These are phyloP conservation scores for Penicillium roqueforti DNA, from an alignment of 495 filamentous ascomycete genomes.

Conservation along the genomic window DNA sequence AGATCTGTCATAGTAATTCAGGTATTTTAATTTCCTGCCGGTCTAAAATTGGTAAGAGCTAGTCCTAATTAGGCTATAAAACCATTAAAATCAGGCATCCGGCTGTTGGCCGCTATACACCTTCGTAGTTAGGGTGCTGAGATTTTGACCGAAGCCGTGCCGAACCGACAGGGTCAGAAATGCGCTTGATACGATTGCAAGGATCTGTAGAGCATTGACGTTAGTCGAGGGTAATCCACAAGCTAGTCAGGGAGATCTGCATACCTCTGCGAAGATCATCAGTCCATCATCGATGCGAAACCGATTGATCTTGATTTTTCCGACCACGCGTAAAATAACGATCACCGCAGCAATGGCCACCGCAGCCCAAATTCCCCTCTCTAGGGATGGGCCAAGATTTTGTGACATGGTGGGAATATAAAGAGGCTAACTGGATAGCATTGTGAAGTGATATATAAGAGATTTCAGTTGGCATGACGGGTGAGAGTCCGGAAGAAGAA, in stretches of 20 bases:
- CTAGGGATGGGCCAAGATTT: conserved; percentile 22
- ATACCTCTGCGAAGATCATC: conserved; percentile 37
- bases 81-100: too few relatives aligned
- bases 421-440: not conserved
- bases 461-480: not conserved
- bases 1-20: too few relatives aligned
- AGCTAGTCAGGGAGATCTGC: not conserved
- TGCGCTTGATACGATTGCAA: conserved; percentile 26
- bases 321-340: conserved; percentile 30
- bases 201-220: conserved; percentile 13
- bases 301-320: conserved; percentile 35
- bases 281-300: conserved; percentile 34
- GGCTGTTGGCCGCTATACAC: too few relatives aligned
- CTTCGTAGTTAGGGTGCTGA: too few relatives aligned
- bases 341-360: conserved; percentile 33
- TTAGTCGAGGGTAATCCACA: not conserved
- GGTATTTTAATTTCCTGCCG: too few relatives aligned
- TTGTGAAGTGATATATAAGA: not conserved
- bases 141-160: conserved; percentile 30
- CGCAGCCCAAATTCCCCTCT: conserved; percentile 32
- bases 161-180: conserved; percentile 25
- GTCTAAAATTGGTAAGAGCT: too few relatives aligned
- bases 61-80: too few relatives aligned
- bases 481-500: not conserved
- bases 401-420: not conserved